Conservation (phyloP, 805 yeast species). For the Candida germanica region DNA sequence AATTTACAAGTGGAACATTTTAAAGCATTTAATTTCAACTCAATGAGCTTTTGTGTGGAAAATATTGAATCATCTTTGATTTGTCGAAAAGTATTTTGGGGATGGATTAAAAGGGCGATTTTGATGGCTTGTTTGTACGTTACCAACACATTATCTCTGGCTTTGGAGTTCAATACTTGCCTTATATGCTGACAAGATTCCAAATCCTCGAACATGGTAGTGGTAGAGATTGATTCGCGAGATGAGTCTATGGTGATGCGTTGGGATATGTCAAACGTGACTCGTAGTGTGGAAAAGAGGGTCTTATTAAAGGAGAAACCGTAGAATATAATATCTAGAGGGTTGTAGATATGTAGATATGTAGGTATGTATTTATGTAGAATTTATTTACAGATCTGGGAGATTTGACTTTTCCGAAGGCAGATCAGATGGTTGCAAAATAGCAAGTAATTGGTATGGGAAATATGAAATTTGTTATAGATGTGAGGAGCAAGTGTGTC, state of each 20-base stretch:
- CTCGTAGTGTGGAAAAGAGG: background rate
- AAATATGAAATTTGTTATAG: no score
- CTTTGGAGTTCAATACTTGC: constrained; percentile 47
- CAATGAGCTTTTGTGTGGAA: constrained; percentile 36
- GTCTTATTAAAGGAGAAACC: no score
- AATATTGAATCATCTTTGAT: constrained; percentile 36
- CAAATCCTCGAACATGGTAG: constrained; percentile 12
- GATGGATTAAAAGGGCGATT: constrained; percentile 25
- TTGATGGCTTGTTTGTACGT: constrained; percentile 53
- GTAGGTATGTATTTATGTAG: constrained; percentile 4
- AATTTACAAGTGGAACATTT: constrained; percentile 51
- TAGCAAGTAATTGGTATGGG: no score
- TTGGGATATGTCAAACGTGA: background rate
- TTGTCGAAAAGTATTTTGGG: constrained; percentile 26
- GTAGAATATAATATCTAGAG: no score
- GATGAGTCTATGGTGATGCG: background rate
- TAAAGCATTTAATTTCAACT: constrained; percentile 42
- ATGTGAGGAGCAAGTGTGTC: no score
- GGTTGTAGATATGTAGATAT: background rate
- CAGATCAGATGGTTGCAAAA: no score
- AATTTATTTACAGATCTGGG: no score
- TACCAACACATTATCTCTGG: constrained; percentile 45
- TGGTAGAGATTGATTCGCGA: background rate
- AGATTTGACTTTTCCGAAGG: no score
- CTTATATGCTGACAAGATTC: constrained; percentile 48